Percentiles rank a stretch among this genome's conserved stretches.
phyloP scores from a whole-genome alignment of 192 early-diverging fungal genomes.

The Entomortierella beljakovae region DNA sequence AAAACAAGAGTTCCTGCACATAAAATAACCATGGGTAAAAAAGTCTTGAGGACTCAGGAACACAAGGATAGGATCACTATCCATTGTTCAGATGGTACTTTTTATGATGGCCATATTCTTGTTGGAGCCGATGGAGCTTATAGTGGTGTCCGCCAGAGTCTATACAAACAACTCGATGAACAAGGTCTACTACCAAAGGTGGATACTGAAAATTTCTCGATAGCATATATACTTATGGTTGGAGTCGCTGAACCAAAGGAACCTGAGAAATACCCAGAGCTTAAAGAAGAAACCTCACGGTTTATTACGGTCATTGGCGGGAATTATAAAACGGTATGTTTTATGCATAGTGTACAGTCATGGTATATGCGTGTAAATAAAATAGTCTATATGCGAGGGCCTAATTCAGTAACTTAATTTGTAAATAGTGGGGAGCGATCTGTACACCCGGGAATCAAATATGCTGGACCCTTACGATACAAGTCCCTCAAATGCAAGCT shows the following conservation, averaged over 20 bases:
- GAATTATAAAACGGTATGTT: too few relatives aligned
- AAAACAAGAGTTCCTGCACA: background rate
- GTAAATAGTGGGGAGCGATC: background rate
- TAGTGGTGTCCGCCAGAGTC: background rate
- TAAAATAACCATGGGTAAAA: constrained; percentile 1
- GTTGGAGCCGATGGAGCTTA: background rate
- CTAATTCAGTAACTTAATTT: too few relatives aligned
- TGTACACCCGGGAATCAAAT: background rate
- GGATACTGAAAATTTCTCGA: background rate
- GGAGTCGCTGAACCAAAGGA: too few relatives aligned
- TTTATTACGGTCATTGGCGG: too few relatives aligned
- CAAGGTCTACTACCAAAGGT: background rate
- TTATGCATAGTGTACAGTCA: too few relatives aligned
- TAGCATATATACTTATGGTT: background rate
- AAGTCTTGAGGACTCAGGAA: background rate
- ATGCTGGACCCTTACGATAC: background rate
- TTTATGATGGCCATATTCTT: background rate
- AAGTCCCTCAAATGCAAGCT: background rate
- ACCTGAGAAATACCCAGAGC: too few relatives aligned
- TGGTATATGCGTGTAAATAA: too few relatives aligned
- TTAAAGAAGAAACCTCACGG: too few relatives aligned
- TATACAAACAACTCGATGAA: background rate
- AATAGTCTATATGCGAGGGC: too few relatives aligned
- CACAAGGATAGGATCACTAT: background rate
- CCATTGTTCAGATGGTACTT: constrained; percentile 3